Base-by-base conservation (phyloP, 106 monocot species). In the Amphibolis antarctica region DNA sequence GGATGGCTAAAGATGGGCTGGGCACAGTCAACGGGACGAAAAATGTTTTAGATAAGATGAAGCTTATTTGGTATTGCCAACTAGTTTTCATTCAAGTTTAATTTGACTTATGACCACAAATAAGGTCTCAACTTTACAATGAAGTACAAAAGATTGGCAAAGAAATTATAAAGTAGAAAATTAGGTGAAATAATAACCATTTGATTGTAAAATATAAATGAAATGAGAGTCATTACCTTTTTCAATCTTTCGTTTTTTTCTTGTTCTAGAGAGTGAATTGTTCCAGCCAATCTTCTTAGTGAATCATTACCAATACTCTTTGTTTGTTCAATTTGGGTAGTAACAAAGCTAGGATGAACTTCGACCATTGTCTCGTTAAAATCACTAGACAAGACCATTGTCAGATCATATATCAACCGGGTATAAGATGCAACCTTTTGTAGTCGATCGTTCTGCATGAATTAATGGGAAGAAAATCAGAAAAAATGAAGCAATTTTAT, bases 281-380 rank as follows among this genome's bases (percentile, higher is more conserved):
- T 77, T 57, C 69, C 77, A 66, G 66, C 62, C 19, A 94, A 73
- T 73, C 76, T 81, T 28, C 77, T 73, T 71, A 89, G 73, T 24
- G 79, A 78, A 17, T 78, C 81, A 68, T 94, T 81, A 77, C 89
- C 84, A 44, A 94, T 89, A 74, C 79, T 83, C 74, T 68, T 84
- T 36, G 68, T 59, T 48, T 69, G 75, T 47, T 30, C 63, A 30
- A 68, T 73, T 29, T 28, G 27, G 51, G 27, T 55, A 71, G 80
- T 74, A 51, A 42, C 55, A 74, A 79, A 82, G 25, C 76, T 76
- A 15, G 86, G 86, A 80, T 89, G 83, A 49, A 89, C 66, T 61
- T 84, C 86, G 67, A 1, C 27, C 0, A 94, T 67, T 31, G 56
- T 69, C 67, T 84, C 69, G 53, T 49, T 66, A 46, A 79, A 75